Conservation (phyloP, 1,139 yeast genomes). For the Yamadazyma triangularis region DNA sequence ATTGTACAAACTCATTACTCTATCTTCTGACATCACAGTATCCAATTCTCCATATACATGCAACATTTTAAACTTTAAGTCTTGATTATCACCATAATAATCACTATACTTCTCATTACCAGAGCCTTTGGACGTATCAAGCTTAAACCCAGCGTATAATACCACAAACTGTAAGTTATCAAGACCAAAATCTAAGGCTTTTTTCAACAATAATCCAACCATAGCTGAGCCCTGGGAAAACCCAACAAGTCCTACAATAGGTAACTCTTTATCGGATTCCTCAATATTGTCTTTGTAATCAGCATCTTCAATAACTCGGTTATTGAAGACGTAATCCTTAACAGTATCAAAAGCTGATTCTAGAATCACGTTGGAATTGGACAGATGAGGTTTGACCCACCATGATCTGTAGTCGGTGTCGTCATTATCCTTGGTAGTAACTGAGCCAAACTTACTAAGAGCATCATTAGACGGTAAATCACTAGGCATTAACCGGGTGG, state of each 20-base stretch:
- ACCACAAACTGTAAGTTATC: constrained; percentile 56
- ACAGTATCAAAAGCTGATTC: constrained; percentile 27
- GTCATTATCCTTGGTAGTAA: constrained; percentile 20
- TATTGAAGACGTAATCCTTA: constrained; percentile 24
- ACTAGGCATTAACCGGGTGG: constrained; percentile 55
- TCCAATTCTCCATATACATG: constrained; percentile 87
- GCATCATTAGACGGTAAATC: constrained; percentile 58
- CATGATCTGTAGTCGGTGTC: constrained; percentile 29
- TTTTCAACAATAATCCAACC: constrained; percentile 42
- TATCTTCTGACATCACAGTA: constrained; percentile 77
- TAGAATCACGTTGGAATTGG: constrained; percentile 21
- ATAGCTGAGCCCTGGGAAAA: constrained; percentile 47
- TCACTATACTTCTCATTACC: constrained; percentile 22
- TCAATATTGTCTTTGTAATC: constrained; percentile 20
- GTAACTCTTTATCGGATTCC: constrained; percentile 21
- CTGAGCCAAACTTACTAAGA: constrained; percentile 40
- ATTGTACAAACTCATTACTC: constrained; percentile 57
- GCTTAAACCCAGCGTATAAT: constrained; percentile 71
- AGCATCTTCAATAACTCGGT: constrained; percentile 29
- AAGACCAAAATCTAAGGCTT: constrained; percentile 25
- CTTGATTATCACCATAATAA: constrained; percentile 28
- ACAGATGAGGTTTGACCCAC: constrained; percentile 29
- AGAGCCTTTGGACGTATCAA: constrained; percentile 42
- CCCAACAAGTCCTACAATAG: constrained; percentile 40
- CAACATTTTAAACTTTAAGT: constrained; percentile 39